Base-by-base conservation (phyloP, 1,139 yeast genomes). In the Sugiyamaella paludigena region DNA sequence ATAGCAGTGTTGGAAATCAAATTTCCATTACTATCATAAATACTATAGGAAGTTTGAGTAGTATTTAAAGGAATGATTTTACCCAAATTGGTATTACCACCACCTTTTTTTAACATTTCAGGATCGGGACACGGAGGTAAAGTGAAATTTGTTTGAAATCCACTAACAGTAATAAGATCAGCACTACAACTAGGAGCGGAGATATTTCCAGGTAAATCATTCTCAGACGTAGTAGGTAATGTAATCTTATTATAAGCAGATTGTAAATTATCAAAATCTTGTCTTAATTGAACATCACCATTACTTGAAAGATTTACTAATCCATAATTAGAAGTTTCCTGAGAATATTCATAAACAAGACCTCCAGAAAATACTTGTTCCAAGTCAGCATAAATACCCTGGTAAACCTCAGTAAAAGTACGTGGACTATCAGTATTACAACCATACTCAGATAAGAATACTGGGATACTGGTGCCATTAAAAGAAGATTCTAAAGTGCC, bases 391-490 rank as follows among this genome's bases (percentile, higher is more conserved):
- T 87, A 84, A 57, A 83, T 73, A 2, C 80, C 72, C 50, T 75
- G 65, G 40, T 81, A 74, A 41, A 85, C 84, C 68, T 84, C 92
- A 50, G 77, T 75, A 68, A 84, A 85, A 32, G 78, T 69, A 64
- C 94, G 77, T 48, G 92, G 89, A 41, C 58, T 52, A 38, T 65
- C 62, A 3, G 60, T 62, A 55, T 72, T 62, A 84, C 80, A 60
- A 77, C 92, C 78, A 80, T 95, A 89, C 71, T 91, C 98, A 15
- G 95, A 85, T 69, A 89, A 83, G 64, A 91, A 81, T 29, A 89
- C 70, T 11, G 97, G 97, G 50, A 87, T 81, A 11, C 87, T 74
- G 56, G 87, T 75, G 66, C 84, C 77, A 36, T 83, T 80, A 89
- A 61, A 64, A 48, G 84, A 81, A 9, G 78, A 65, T 58, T 86